Evolutionary conservation across 1,284 basidiomycete genomes (phyloP).

Genomic region (Pterula multifida): DNA sequence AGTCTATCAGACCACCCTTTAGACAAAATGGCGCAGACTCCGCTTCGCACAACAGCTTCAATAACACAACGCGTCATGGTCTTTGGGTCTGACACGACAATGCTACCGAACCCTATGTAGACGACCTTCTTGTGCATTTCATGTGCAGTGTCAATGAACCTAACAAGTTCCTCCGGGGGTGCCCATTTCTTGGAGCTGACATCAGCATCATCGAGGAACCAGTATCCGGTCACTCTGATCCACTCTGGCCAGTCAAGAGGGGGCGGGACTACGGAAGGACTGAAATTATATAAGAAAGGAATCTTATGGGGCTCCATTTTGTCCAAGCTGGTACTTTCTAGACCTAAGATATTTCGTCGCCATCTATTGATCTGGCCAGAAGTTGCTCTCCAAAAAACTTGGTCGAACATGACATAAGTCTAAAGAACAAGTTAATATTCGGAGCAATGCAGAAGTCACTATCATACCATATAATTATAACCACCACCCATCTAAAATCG

Average conservation of each 20-base stretch:
- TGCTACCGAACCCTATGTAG: slow-evolving; percentile 98
- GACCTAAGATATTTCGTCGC: slow-evolving; percentile 69
- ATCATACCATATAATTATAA: slow-evolving; percentile 89
- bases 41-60: slow-evolving; percentile 77
- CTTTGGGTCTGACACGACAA: slow-evolving; percentile 90
- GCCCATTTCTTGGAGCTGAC: slow-evolving; percentile 81
- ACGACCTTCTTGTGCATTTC: slow-evolving; percentile 78
- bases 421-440: slow-evolving; percentile 16
- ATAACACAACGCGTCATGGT: slow-evolving; percentile 86
- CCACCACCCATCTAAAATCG: slow-evolving; percentile 76
- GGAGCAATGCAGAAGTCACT: not conserved
- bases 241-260: slow-evolving; percentile 98
- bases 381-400: slow-evolving; percentile 94
- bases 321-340: slow-evolving; percentile 78
- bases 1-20: slow-evolving; percentile 97
- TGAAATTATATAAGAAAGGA: slow-evolving; percentile 97
- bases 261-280: slow-evolving; percentile 76
- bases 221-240: slow-evolving; percentile 94
- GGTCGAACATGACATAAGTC: slow-evolving; percentile 92
- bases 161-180: slow-evolving; percentile 67
- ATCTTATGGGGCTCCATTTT: slow-evolving; percentile 94
- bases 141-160: slow-evolving; percentile 76
- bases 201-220: slow-evolving; percentile 89
- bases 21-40: slow-evolving; percentile 84
- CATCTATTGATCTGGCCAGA: slow-evolving; percentile 92